Conservation (phyloP, 441 rosid genomes). For the Jatropha multifida region DNA sequence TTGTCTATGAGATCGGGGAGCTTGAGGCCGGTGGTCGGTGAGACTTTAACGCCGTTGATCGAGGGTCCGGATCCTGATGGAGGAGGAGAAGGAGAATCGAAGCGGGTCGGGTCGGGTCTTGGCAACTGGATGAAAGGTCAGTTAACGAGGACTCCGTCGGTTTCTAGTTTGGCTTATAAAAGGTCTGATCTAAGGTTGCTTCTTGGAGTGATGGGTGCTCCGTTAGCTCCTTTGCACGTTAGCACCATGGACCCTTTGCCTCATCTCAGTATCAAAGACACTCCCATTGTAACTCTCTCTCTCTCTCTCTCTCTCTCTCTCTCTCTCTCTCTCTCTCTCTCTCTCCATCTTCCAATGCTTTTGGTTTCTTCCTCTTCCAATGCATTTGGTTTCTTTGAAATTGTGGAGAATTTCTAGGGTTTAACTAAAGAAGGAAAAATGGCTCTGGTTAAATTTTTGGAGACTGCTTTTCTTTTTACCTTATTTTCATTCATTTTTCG, state of each 20-base stretch:
- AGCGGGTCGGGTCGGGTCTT: constrained; percentile 59
- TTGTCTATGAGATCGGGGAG: constrained; percentile 61
- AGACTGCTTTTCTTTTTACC: not conserved
- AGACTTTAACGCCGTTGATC: constrained; percentile 55
- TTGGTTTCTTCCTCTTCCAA: too few species aligned
- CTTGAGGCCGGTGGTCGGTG: constrained; percentile 52
- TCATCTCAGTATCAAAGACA: constrained; percentile 70
- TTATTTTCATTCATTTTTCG: not conserved
- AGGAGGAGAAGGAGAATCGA: constrained; percentile 46
- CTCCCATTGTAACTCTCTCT: constrained; percentile 65
- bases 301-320: not conserved
- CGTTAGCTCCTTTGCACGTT: constrained; percentile 76
- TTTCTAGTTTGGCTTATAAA: constrained; percentile 35
- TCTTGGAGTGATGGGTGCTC: constrained; percentile 88
- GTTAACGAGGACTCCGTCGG: constrained; percentile 61
- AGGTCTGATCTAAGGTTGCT: constrained; percentile 74
- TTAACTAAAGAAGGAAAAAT: not conserved
- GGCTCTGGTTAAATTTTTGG: constrained; percentile 6
- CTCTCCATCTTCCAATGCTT: too few species aligned
- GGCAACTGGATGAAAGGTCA: constrained; percentile 85
- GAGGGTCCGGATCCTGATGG: constrained; percentile 85
- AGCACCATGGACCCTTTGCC: constrained; percentile 74
- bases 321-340: not conserved
- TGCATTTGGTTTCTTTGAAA: not conserved
- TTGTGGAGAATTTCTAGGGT: not conserved